Conservation (phyloP, 805 yeast species). For the Blastobotrys muscicola region DNA sequence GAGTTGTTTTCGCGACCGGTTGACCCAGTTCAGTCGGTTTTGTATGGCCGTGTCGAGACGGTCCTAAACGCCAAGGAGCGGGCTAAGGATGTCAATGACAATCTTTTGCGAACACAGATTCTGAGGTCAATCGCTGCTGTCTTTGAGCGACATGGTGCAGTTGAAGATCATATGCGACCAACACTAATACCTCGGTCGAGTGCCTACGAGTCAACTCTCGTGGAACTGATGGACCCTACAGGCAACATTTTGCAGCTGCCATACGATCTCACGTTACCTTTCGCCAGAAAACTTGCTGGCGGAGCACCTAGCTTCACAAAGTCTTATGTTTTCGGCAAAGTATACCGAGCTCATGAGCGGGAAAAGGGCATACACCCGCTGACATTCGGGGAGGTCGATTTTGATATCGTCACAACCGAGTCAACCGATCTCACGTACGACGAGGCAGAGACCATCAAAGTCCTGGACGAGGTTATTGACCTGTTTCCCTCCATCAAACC, state of each 20-base stretch:
- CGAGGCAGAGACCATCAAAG: conserved; percentile 85
- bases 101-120: conserved; percentile 49
- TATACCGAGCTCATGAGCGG: conserved; percentile 57
- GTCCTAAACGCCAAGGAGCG: conserved; percentile 15
- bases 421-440: conserved; percentile 40
- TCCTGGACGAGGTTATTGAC: conserved; percentile 62
- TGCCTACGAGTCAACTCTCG: conserved; percentile 43
- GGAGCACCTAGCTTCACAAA: conserved; percentile 46
- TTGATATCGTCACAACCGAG: conserved; percentile 63
- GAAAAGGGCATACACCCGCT: conserved; percentile 61
- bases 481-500: conserved; percentile 58
- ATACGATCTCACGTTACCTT: conserved; percentile 80
- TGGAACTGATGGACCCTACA: conserved; percentile 72
- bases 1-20: conserved; percentile 80
- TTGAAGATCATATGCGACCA: conserved; percentile 59
- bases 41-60: conserved; percentile 49
- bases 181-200: conserved; percentile 76
- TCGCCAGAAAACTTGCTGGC: conserved; percentile 75
- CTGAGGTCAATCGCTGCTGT: conserved; percentile 50
- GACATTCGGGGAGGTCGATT: conserved; percentile 71
- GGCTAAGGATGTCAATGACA: conserved; percentile 9
- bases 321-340: conserved; percentile 67
- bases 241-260: conserved; percentile 88
- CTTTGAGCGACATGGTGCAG: conserved; percentile 78
- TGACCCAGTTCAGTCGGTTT: conserved; percentile 64